phyloP scores from a whole-genome alignment of 1,139 yeast species.

The Sugiyamaella japonica region DNA sequence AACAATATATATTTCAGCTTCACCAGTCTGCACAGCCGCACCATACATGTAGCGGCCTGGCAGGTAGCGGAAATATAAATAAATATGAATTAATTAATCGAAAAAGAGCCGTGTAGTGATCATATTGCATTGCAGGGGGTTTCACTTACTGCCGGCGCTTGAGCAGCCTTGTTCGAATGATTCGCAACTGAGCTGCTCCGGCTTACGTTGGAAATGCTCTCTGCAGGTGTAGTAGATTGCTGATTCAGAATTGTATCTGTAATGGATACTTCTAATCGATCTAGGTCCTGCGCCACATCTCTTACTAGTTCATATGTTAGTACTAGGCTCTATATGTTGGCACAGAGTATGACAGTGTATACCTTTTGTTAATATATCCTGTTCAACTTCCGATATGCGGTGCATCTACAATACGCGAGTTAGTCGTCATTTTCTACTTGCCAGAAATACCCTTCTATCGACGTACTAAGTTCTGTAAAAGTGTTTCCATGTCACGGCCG shows the following conservation, averaged over 20 bases:
- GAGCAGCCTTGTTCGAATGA: neutral
- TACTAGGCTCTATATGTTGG: no score
- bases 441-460: neutral
- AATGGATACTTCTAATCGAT: conserved; percentile 20
- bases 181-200: neutral
- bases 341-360: neutral
- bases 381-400: conserved; percentile 21
- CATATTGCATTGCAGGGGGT: no score
- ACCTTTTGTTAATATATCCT: conserved; percentile 25
- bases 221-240: neutral
- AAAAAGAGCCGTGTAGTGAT: no score
- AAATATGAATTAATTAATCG: no score
- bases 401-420: conserved; percentile 7
- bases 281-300: conserved; percentile 17
- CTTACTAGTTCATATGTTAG: conserved; percentile 17
- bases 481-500: conserved; percentile 25
- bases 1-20: neutral
- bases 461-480: conserved; percentile 20
- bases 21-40: neutral
- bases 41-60: no score
- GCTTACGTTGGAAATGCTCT: neutral
- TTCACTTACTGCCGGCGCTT: neutral
- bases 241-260: neutral
- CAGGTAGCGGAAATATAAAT: no score
- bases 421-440: neutral